These are phyloP conservation scores for Thelephora ganbajun DNA, from an alignment of 768 basidiomycete genomes.

Conservation along the genomic window DNA sequence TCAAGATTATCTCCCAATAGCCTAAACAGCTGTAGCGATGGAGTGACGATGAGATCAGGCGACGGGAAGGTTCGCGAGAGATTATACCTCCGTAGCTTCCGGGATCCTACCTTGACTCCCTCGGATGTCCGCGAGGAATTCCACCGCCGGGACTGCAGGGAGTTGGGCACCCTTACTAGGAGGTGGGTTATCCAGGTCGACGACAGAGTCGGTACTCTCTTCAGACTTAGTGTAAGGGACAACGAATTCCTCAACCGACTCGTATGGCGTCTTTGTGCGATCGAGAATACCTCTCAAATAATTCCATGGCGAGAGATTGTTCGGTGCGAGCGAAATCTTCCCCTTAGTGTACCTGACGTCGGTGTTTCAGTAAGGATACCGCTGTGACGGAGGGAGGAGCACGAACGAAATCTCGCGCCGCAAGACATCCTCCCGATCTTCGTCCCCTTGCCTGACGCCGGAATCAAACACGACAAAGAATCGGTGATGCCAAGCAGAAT, in stretches of 20 bases:
- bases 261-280: constrained; percentile 42
- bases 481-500: constrained; percentile 95
- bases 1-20: too few species aligned
- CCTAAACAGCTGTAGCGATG: too few species aligned
- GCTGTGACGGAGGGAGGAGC: background rate
- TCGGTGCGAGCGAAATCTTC: constrained; percentile 75
- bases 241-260: constrained; percentile 43
- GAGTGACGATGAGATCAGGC: too few species aligned
- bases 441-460: constrained; percentile 46
- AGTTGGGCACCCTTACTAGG: constrained; percentile 54
- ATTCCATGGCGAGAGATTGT: constrained; percentile 95
- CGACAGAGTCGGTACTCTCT: constrained; percentile 27
- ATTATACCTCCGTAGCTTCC: too few species aligned
- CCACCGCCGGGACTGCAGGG: constrained; percentile 68
- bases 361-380: background rate
- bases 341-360: constrained; percentile 59
- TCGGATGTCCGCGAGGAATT: constrained; percentile 67
- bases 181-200: constrained; percentile 62
- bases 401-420: constrained; percentile 68
- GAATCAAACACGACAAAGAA: constrained; percentile 76
- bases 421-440: constrained; percentile 43
- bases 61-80: too few species aligned
- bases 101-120: too few species aligned
- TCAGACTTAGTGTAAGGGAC: constrained; percentile 37
- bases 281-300: constrained; percentile 83